Evolutionary conservation across 2,329 filamentous ascomycete species (phyloP).

Genomic region (Phaeosphaeria sp.): DNA sequence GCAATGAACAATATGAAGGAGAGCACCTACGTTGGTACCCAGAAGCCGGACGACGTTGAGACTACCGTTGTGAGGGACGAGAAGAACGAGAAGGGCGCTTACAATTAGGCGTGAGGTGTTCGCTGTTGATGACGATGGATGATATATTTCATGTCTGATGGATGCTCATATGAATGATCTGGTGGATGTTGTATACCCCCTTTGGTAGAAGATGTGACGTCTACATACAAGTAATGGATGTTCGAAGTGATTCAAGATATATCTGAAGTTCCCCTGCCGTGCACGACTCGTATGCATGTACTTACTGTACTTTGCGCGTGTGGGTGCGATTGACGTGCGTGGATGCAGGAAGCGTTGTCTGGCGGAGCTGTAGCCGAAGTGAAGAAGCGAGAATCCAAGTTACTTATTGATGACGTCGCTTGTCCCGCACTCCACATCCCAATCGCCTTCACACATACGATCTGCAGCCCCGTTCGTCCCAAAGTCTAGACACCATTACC

Average conservation of each 20-base stretch:
- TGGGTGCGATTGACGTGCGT: no score
- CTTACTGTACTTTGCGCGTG: no score
- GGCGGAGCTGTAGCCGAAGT: neutral
- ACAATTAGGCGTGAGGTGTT: conserved; percentile 6
- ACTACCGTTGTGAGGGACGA: conserved; percentile 20
- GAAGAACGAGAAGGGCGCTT: conserved; percentile 28
- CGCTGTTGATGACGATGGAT: neutral
- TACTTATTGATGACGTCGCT: neutral
- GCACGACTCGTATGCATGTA: no score
- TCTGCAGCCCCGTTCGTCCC: neutral
- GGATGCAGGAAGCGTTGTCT: no score
- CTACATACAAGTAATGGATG: neutral
- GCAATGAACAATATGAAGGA: conserved; percentile 39
- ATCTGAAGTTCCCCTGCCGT: no score
- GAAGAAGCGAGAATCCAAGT: neutral
- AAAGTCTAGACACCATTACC: neutral
- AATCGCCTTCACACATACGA: neutral
- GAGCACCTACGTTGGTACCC: conserved; percentile 28
- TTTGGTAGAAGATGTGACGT: neutral
- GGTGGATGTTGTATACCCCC: neutral
- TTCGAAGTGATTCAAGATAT: no score
- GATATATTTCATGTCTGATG: neutral
- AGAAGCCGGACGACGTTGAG: conserved; percentile 23
- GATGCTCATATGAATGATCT: neutral
- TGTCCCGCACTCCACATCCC: neutral